phyloP scores from a whole-genome alignment of 208 protist genomes.

The Vickermania ingenoplastis region DNA sequence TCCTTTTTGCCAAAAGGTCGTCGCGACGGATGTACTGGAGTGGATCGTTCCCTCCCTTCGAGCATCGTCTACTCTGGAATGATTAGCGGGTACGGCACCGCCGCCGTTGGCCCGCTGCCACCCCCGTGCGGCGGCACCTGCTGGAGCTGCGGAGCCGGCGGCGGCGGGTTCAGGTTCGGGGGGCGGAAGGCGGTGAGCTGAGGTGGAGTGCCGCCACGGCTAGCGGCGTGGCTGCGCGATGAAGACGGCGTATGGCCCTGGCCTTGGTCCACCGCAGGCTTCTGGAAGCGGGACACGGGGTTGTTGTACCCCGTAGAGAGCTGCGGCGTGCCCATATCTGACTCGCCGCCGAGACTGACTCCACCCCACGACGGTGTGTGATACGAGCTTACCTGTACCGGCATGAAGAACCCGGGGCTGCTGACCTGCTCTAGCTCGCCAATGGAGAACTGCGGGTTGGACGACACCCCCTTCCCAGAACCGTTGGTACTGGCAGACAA shows the following conservation, averaged over 20 bases:
- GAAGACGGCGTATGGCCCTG: neutral
- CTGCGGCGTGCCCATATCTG: neutral
- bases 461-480: neutral
- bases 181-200: no score
- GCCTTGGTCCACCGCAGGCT: no score
- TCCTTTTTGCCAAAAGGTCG: no score
- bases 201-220: neutral
- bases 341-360: neutral
- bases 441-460: neutral
- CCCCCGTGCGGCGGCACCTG: no score
- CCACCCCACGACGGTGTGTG: neutral
- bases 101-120: no score
- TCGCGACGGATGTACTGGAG: no score
- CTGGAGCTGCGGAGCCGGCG: no score
- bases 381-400: neutral
- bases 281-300: neutral
- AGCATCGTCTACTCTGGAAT: no score
- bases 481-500: neutral
- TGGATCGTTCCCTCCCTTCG: no score
- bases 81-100: no score
- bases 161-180: no score
- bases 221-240: neutral
- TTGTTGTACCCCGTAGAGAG: neutral
- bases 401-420: neutral
- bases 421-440: neutral